Evolutionary conservation across 23 red algal species (phyloP).

Genomic region (Cyanidium caldarium): DNA sequence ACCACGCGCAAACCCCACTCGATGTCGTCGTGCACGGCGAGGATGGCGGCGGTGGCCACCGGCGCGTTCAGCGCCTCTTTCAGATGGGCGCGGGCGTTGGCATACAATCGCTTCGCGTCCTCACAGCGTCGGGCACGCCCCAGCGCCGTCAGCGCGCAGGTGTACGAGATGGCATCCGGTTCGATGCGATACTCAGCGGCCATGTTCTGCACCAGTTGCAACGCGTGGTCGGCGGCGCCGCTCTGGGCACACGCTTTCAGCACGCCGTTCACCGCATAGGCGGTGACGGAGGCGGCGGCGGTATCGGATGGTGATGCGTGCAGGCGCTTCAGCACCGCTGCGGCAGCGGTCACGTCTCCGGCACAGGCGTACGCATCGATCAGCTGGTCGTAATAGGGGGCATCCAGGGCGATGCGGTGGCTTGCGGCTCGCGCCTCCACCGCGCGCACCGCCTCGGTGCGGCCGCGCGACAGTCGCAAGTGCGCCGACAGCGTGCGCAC

Average conservation of each 20-base stretch:
- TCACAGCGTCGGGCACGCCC: neutral
- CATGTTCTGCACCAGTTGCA: neutral
- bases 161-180: conserved; percentile 1
- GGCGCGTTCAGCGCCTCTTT: neutral
- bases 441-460: neutral
- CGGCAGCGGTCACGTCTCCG: neutral
- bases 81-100: neutral
- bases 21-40: neutral
- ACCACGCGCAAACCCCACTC: neutral
- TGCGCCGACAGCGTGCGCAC: neutral
- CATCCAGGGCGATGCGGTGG: neutral
- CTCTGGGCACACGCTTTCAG: conserved; percentile 2
- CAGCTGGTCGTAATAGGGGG: neutral
- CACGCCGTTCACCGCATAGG: neutral
- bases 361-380: neutral
- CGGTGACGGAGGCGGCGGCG: neutral
- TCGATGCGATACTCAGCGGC: neutral
- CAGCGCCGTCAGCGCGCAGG: neutral
- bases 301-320: neutral
- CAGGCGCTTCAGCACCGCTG: neutral
- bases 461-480: neutral
- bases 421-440: neutral
- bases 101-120: neutral
- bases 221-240: neutral
- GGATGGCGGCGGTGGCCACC: neutral